These are phyloP conservation scores for Pyracantha coccinea DNA, from an alignment of 331 rosid species.

Conservation along the genomic window DNA sequence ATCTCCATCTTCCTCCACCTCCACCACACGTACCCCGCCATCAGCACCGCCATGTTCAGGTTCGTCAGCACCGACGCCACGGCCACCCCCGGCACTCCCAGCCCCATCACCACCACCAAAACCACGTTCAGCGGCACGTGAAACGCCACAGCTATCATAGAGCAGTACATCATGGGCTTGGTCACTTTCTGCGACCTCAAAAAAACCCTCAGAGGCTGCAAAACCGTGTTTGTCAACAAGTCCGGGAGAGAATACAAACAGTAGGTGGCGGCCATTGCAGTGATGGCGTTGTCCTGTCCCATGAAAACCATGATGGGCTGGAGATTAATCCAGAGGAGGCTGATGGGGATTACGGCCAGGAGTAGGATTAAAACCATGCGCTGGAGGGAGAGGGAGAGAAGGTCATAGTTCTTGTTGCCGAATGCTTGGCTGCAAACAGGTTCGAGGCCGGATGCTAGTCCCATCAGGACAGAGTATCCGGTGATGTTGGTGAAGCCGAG, in stretches of 20 bases:
- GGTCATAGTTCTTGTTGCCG: constrained; percentile 78
- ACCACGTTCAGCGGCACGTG: constrained; percentile 67
- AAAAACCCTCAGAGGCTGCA: constrained; percentile 69
- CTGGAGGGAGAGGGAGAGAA: constrained; percentile 61
- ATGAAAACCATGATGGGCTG: constrained; percentile 58
- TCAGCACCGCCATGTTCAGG: constrained; percentile 58
- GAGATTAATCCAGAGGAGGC: constrained; percentile 63
- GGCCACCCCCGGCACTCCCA: constrained; percentile 81
- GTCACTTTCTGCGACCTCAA: constrained; percentile 74
- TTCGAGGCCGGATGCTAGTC: constrained; percentile 91
- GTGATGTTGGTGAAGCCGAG: constrained; percentile 95
- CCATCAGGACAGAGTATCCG: constrained; percentile 87
- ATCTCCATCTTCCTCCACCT: constrained; percentile 31
- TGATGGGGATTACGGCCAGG: constrained; percentile 59
- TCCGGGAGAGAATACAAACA: constrained; percentile 81
- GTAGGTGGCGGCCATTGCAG: constrained; percentile 60
- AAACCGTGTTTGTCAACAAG: constrained; percentile 52
- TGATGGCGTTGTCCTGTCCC: constrained; percentile 68
- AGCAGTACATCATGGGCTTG: constrained; percentile 81
- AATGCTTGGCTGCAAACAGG: constrained; percentile 88
- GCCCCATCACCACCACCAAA: constrained; percentile 37
- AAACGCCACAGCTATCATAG: constrained; percentile 52
- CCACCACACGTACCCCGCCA: constrained; percentile 55
- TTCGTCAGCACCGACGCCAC: constrained; percentile 83
- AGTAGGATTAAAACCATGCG: constrained; percentile 76